A percentile compares a stretch with the other conserved stretches of the same genome.
These are phyloP conservation scores for Fusarium chlamydosporum DNA, from an alignment of 2,329 filamentous ascomycete genomes.

Conservation along the genomic window DNA sequence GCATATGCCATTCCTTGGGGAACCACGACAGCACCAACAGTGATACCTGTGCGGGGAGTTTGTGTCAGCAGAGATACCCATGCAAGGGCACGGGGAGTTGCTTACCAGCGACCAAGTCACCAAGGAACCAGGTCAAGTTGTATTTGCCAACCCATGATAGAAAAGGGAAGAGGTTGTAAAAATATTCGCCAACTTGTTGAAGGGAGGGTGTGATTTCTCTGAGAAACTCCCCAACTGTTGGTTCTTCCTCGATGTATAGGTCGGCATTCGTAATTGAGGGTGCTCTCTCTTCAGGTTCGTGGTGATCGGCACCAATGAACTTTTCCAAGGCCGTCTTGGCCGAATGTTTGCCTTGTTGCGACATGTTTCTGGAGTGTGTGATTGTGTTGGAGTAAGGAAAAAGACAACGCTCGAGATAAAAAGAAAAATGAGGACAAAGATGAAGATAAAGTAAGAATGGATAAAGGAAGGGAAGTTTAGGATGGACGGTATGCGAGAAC, in stretches of 20 bases:
- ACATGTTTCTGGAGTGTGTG: constrained; percentile 23
- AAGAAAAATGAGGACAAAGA: constrained; percentile 2
- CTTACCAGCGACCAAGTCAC: constrained; percentile 63
- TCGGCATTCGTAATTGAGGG: constrained; percentile 57
- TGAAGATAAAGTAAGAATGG: background rate
- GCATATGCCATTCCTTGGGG: constrained; percentile 70
- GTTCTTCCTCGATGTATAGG: constrained; percentile 59
- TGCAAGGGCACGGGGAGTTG: constrained; percentile 9
- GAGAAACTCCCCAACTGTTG: constrained; percentile 60
- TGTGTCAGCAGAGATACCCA: constrained; percentile 39
- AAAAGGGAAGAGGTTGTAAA: constrained; percentile 64
- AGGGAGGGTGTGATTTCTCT: constrained; percentile 55
- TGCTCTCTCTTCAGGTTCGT: constrained; percentile 53
- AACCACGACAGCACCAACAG: constrained; percentile 68
- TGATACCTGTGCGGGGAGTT: constrained; percentile 53
- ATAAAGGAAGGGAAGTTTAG: background rate
- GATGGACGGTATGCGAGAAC: constrained; percentile 20
- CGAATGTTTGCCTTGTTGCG: constrained; percentile 36
- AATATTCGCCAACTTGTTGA: constrained; percentile 53
- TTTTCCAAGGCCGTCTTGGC: constrained; percentile 51
- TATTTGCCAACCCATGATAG: constrained; percentile 66
- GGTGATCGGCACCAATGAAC: constrained; percentile 54
- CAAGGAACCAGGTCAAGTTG: constrained; percentile 63
- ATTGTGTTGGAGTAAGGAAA: background rate
- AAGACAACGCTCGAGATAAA: constrained; percentile 16